Conservation (phyloP, 169 alveolate genomes). For the Toxoplasma gondii region DNA sequence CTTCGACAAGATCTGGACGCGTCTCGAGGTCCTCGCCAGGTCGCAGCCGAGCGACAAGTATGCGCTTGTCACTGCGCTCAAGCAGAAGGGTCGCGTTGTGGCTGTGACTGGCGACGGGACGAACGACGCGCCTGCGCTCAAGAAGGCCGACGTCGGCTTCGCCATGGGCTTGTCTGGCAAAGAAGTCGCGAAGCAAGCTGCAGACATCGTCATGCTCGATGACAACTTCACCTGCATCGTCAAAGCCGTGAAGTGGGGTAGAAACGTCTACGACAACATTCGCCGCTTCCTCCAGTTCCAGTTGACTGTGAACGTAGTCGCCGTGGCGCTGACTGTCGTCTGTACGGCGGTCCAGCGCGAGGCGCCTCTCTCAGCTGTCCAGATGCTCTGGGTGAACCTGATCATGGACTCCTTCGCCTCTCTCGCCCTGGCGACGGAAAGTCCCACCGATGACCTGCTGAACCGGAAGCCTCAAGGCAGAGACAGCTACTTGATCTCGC, state of each 20-base stretch:
- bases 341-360: slow-evolving; percentile 81
- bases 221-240: slow-evolving; percentile 91
- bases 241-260: slow-evolving; percentile 90
- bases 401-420: slow-evolving; percentile 93
- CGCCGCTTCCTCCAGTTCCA: slow-evolving; percentile 90
- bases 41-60: slow-evolving; percentile 93
- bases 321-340: slow-evolving; percentile 84
- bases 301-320: slow-evolving; percentile 90
- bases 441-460: slow-evolving; percentile 87
- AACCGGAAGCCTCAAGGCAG: slow-evolving; percentile 88
- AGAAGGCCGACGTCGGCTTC: slow-evolving; percentile 93
- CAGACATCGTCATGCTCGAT: slow-evolving; percentile 90
- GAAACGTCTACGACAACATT: slow-evolving; percentile 90
- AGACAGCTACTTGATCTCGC: slow-evolving; percentile 85
- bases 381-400: slow-evolving; percentile 85
- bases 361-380: slow-evolving; percentile 82
- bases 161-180: slow-evolving; percentile 94
- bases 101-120: slow-evolving; percentile 96
- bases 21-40: slow-evolving; percentile 89
- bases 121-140: slow-evolving; percentile 95
- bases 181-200: slow-evolving; percentile 93
- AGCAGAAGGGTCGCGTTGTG: slow-evolving; percentile 82
- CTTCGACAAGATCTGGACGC: slow-evolving; percentile 73
- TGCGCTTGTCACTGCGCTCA: slow-evolving; percentile 79
- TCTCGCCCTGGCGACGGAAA: slow-evolving; percentile 93